Conservation (phyloP, 1,284 basidiomycete species). For the Golubevia sp. region DNA sequence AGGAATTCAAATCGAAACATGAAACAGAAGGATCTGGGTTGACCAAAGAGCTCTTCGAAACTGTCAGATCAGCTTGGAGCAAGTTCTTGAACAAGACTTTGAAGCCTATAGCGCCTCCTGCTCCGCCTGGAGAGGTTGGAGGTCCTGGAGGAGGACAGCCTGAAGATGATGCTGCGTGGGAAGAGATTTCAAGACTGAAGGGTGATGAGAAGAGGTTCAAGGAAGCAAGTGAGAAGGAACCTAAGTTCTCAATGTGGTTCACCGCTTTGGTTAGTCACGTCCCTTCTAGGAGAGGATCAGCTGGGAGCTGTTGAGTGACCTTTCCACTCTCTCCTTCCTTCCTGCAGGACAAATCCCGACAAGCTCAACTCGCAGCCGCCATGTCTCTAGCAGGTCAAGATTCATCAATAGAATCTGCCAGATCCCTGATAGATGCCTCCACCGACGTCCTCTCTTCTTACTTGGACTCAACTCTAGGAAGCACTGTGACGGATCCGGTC, state of each 20-base stretch:
- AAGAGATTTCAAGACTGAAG: constrained; percentile 32
- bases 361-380: constrained; percentile 47
- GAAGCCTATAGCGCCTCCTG: constrained; percentile 39
- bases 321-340: neutral
- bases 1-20: too few species aligned
- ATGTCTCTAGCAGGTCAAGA: constrained; percentile 37
- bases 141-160: constrained; percentile 7
- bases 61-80: constrained; percentile 42
- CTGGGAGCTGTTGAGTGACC: neutral
- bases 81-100: constrained; percentile 48
- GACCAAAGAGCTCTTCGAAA: constrained; percentile 28
- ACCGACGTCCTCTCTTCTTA: constrained; percentile 44
- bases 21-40: constrained; percentile 6
- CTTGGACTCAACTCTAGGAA: constrained; percentile 63
- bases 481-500: constrained; percentile 81
- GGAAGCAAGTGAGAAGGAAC: constrained; percentile 34
- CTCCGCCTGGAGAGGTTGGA: constrained; percentile 20
- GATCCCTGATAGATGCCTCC: constrained; percentile 37
- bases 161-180: constrained; percentile 49
- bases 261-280: constrained; percentile 23
- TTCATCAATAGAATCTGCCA: constrained; percentile 20
- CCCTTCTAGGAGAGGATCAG: neutral
- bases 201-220: constrained; percentile 40
- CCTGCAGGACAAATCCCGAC: constrained; percentile 31
- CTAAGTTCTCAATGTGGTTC: constrained; percentile 55